These are phyloP conservation scores for Alliaria petiolata DNA, from an alignment of 345 rosid species.

Conservation along the genomic window DNA sequence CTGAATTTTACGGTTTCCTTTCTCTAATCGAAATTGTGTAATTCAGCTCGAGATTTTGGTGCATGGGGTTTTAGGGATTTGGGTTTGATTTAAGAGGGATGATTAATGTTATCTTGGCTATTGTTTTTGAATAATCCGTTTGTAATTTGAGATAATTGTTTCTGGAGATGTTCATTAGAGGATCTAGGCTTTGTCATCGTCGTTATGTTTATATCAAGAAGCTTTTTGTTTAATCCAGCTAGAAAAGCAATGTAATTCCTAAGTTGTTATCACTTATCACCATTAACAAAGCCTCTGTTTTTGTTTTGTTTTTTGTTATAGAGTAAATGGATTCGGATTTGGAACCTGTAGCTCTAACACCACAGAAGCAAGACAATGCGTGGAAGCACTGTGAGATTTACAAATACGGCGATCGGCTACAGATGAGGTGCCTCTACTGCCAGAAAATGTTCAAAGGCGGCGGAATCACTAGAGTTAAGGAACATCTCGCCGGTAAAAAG, in stretches of 20 bases:
- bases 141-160: not conserved
- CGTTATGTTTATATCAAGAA: not conserved
- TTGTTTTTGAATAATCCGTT: too few species aligned
- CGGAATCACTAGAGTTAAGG: conserved; percentile 91
- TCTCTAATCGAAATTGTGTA: too few species aligned
- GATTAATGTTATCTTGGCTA: too few species aligned
- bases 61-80: too few species aligned
- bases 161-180: not conserved
- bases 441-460: conserved; percentile 83
- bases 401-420: conserved; percentile 69
- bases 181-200: too few species aligned
- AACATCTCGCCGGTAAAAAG: conserved; percentile 85
- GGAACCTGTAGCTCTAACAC: conserved; percentile 58
- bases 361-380: conserved; percentile 83
- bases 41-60: too few species aligned
- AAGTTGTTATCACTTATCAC: not conserved
- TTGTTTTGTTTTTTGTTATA: not conserved
- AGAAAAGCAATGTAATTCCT: not conserved
- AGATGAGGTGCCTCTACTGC: conserved; percentile 73
- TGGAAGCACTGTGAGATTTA: conserved; percentile 87
- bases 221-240: too few species aligned
- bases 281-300: conserved; percentile 2
- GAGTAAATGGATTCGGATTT: conserved; percentile 29
- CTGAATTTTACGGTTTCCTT: too few species aligned
- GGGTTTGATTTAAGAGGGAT: too few species aligned